Conservation (phyloP, 257 asterid species). For the Plantago major region DNA sequence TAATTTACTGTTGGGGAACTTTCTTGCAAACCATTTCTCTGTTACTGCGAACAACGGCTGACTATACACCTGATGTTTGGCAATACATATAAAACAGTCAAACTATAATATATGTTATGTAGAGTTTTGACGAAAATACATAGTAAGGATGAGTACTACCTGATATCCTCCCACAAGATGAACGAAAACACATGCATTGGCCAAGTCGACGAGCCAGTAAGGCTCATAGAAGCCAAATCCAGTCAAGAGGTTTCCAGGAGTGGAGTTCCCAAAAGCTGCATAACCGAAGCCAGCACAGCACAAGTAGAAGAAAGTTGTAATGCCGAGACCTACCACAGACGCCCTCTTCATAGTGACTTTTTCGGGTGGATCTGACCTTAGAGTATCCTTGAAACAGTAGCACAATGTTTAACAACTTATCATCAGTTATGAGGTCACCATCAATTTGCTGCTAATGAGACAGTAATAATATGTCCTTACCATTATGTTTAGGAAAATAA, state of each 20-base stretch:
- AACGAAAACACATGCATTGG: conserved; percentile 61
- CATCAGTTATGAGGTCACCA: background rate
- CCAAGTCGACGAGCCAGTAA: conserved; percentile 64
- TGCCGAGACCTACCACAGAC: conserved; percentile 33
- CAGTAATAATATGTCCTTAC: conserved; percentile 18
- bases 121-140: background rate
- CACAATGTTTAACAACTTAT: conserved; percentile 35
- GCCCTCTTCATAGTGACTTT: conserved; percentile 64
- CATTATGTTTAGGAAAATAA: conserved; percentile 66
- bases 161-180: conserved; percentile 73
- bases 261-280: conserved; percentile 63
- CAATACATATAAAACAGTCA: background rate
- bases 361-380: conserved; percentile 72
- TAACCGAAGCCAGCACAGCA: conserved; percentile 69
- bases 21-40: conserved; percentile 36
- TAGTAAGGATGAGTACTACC: conserved; percentile 21
- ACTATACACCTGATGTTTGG: conserved; percentile 30
- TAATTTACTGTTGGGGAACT: conserved; percentile 30
- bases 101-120: background rate
- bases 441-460: too few species aligned
- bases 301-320: conserved; percentile 63
- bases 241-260: conserved; percentile 72
- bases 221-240: conserved; percentile 78
- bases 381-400: conserved; percentile 45
- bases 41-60: conserved; percentile 64